Percentiles rank a stretch among this genome's conserved stretches.
phyloP scores from a whole-genome alignment of 768 basidiomycete genomes.

The Asterophora lycoperdoides region DNA sequence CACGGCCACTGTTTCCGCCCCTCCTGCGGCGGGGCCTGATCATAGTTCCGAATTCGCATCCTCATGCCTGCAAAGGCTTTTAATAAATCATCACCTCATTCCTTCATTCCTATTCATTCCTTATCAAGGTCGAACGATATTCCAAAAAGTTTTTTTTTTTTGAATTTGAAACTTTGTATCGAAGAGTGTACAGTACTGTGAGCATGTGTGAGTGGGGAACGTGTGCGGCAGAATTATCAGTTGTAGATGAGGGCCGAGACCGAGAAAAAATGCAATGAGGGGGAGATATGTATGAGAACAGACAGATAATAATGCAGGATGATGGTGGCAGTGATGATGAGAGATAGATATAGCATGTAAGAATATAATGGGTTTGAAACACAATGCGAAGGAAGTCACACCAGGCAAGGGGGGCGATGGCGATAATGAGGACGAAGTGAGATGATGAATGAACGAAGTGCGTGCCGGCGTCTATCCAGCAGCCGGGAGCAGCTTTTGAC shows the following conservation, averaged over 20 bases:
- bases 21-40: background rate
- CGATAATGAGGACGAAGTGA: conserved; percentile 14
- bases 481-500: conserved; percentile 5
- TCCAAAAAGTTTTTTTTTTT: background rate
- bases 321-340: conserved; percentile 7
- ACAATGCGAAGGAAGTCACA: conserved; percentile 2
- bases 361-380: conserved; percentile 9
- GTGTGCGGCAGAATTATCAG: background rate
- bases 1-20: background rate
- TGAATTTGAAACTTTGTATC: conserved; percentile 3
- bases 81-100: too few relatives aligned
- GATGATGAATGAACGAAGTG: conserved; percentile 7
- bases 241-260: background rate
- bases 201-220: background rate
- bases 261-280: background rate
- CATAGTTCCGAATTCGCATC: too few relatives aligned
- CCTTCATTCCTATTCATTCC: too few relatives aligned
- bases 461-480: conserved; percentile 7
- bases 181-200: background rate
- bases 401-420: background rate
- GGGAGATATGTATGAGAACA: conserved; percentile 2
- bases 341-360: conserved; percentile 6
- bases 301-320: conserved; percentile 1
- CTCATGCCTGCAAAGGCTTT: too few relatives aligned
- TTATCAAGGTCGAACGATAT: too few relatives aligned